Conservation (phyloP, 306 rosid genomes). For the Vachellia collinsii region DNA sequence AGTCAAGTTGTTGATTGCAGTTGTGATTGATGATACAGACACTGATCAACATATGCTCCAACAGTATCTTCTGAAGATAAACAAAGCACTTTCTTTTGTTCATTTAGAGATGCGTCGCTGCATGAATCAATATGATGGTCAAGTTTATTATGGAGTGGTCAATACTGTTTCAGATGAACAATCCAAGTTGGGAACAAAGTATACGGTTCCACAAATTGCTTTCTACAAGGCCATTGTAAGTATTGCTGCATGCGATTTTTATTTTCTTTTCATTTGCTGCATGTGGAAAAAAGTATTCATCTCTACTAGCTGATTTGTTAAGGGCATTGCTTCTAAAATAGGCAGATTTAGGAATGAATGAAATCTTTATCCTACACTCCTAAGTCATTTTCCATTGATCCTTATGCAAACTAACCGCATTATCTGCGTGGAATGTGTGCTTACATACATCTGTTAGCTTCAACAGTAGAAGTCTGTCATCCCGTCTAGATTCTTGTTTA, state of each 20-base stretch:
- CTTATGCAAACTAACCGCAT: neutral
- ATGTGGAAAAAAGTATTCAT: constrained; percentile 10
- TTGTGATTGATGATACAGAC: constrained; percentile 47
- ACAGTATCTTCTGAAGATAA: constrained; percentile 73
- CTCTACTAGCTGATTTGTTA: constrained; percentile 8
- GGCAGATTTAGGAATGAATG: neutral
- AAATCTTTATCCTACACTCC: neutral
- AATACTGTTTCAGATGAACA: constrained; percentile 86
- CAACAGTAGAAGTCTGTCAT: neutral
- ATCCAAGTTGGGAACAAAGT: constrained; percentile 86
- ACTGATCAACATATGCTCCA: constrained; percentile 55
- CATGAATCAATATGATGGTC: constrained; percentile 82
- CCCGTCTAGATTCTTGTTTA: neutral
- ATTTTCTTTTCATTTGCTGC: constrained; percentile 2
- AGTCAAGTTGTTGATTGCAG: constrained; percentile 29
- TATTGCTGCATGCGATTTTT: constrained; percentile 29
- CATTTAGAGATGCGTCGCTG: constrained; percentile 84
- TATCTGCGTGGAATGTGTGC: neutral
- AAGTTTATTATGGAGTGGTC: constrained; percentile 81
- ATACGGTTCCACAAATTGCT: constrained; percentile 84
- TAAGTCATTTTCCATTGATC: neutral
- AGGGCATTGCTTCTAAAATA: neutral
- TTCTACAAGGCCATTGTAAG: constrained; percentile 92
- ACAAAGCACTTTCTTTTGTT: constrained; percentile 79
- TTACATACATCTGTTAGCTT: neutral